Evolutionary conservation across 1,284 basidiomycete species (phyloP).

Genomic region (Cutaneotrichosporon dermatis): DNA sequence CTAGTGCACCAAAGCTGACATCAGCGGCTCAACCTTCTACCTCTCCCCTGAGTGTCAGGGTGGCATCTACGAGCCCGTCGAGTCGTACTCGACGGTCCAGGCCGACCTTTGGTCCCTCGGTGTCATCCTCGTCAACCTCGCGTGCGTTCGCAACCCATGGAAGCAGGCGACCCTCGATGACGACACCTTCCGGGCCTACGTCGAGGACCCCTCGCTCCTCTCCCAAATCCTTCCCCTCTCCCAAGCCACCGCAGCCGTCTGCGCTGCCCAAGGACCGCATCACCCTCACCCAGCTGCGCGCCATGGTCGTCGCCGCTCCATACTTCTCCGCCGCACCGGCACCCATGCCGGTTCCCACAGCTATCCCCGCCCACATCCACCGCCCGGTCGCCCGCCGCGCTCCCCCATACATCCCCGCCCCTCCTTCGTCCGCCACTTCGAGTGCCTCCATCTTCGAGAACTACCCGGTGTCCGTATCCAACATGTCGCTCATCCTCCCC

Average conservation of each 20-base stretch:
- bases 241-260: conserved; percentile 50
- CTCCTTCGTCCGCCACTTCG: neutral
- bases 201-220: conserved; percentile 65
- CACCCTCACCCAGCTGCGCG: conserved; percentile 60
- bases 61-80: conserved; percentile 52
- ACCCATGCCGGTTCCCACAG: neutral
- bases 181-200: conserved; percentile 65
- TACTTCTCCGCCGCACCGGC: conserved; percentile 57
- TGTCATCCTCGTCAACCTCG: conserved; percentile 85
- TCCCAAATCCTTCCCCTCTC: conserved; percentile 65
- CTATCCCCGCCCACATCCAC: neutral
- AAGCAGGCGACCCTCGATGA: conserved; percentile 66
- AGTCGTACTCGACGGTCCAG: conserved; percentile 65
- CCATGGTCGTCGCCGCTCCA: conserved; percentile 57
- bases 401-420: neutral
- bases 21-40: conserved; percentile 84
- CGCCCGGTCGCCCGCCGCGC: neutral
- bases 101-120: conserved; percentile 94
- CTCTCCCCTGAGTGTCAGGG: conserved; percentile 80
- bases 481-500: neutral
- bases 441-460: neutral
- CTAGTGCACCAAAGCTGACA: conserved; percentile 4
- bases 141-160: conserved; percentile 86
- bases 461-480: neutral
- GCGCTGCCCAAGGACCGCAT: conserved; percentile 56